Evolutionary conservation across 2,329 filamentous ascomycete genomes (phyloP), one percentile per base, ranked within the genome.

Genomic region (Knoxdaviesia proteae): DNA sequence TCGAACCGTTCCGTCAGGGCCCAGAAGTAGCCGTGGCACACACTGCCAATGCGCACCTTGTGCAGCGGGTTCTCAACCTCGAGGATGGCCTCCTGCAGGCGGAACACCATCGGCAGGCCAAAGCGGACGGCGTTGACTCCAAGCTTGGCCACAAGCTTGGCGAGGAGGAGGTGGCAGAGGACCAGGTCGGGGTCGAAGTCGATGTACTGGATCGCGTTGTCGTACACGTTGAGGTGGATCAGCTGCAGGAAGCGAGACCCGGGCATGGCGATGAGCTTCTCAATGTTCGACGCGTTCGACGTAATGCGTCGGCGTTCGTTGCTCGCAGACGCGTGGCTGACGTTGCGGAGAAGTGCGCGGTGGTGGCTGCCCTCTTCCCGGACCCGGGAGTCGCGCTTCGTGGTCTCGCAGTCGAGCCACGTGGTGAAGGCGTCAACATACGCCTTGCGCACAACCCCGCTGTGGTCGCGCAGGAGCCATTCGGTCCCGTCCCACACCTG

Each of bases 401-500:
- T 79, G 11, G 83, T 82, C 58, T 93, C 86, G n/a, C 79, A 65
- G 44, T 80, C 74, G 42, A 94, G 65, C 86, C 88, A 98, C 1
- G 81, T 82, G 36, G 83, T 58, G 10, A 96, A 59, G 5, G 84
- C 82, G 56, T 93, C 84, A 6, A 78, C 74, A 51, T 96, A 98
- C 0, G 86, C 83, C 54, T 79, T 79, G 43, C 87, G 75, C 34
- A 96, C 86, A 33, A 74, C 68, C 33, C 74, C 74, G 51, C 87
- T 79, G 1, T 74, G 68, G 52, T 94, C 88, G 35, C 81, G 77
- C 20, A 96, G 63, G 38, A 96, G 71, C 83, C 84, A 94, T 47
- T 94, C 84, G 0, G 87, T 94, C n/a, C 84, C 84, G 58, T 96
- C 87, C 90, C 90, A 98, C 0, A 87, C 80, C 43, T 81, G 72